Conservation (phyloP, 2,329 filamentous ascomycete species). For the Fusarium solani-melongenae region DNA sequence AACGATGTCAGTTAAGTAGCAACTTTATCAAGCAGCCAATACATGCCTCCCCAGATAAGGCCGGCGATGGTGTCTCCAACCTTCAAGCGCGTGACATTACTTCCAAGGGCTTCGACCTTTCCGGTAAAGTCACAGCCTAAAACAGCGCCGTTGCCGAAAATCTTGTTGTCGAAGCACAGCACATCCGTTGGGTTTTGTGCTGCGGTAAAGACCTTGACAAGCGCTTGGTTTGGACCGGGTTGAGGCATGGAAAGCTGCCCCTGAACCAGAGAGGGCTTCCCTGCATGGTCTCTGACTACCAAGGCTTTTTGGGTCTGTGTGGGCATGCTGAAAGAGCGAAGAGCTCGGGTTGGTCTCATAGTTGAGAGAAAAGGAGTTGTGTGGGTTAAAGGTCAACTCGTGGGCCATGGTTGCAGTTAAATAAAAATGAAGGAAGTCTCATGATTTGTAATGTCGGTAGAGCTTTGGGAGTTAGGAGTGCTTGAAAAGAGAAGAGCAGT, state of each 20-base stretch:
- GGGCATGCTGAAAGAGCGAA: background rate
- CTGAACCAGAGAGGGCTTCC: background rate
- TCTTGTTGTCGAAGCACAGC: conserved; percentile 47
- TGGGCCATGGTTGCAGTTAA: background rate
- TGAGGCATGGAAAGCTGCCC: background rate
- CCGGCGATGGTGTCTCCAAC: conserved; percentile 29
- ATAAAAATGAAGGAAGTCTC: background rate
- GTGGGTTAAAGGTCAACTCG: background rate
- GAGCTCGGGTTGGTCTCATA: background rate
- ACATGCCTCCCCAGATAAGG: conserved; percentile 42
- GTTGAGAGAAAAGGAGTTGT: background rate
- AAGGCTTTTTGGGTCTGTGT: background rate
- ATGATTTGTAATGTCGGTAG: background rate
- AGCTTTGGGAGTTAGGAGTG: background rate
- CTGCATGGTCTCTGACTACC: background rate
- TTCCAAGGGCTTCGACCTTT: conserved; percentile 45
- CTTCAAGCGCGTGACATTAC: conserved; percentile 16
- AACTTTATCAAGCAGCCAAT: background rate
- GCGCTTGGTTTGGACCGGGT: conserved; percentile 7
- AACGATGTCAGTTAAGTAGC: background rate
- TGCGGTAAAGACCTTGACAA: conserved; percentile 29
- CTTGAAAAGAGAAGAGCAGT: background rate
- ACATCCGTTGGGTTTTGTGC: conserved; percentile 45
- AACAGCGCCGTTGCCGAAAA: conserved; percentile 50
- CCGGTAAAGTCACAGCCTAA: conserved; percentile 52